A percentile compares a stretch with the other conserved stretches of the same genome.
These are phyloP conservation scores for Pleurotus tuoliensis DNA, from an alignment of 768 basidiomycete genomes.

Conservation along the genomic window DNA sequence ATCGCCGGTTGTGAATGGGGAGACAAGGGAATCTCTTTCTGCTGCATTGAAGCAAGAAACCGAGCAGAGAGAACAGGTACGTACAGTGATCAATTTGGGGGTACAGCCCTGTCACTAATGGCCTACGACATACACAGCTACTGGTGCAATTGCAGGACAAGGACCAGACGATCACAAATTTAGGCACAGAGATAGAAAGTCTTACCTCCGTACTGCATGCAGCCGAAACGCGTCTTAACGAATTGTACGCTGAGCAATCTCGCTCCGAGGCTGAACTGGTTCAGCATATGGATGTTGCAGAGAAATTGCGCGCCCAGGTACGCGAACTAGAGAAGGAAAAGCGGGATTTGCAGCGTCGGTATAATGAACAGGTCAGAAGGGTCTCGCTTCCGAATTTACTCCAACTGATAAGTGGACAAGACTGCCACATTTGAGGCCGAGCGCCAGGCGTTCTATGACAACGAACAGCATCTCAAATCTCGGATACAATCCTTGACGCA, in stretches of 20 bases:
- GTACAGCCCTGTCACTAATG: conserved; percentile 8
- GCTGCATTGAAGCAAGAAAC: conserved; percentile 72
- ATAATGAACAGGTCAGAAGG: conserved; percentile 76
- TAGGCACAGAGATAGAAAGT: conserved; percentile 62
- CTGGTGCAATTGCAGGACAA: conserved; percentile 76
- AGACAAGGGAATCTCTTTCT: conserved; percentile 52
- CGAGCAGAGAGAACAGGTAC: conserved; percentile 77
- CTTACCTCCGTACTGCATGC: conserved; percentile 60
- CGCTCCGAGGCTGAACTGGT: conserved; percentile 81
- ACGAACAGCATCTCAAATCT: conserved; percentile 89
- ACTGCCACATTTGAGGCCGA: conserved; percentile 88
- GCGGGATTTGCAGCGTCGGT: conserved; percentile 74
- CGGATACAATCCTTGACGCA: conserved; percentile 80
- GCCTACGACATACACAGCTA: conserved; percentile 40
- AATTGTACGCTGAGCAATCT: conserved; percentile 77
- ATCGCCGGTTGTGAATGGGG: conserved; percentile 30
- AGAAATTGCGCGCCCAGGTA: conserved; percentile 77
- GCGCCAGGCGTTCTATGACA: conserved; percentile 89
- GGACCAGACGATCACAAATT: conserved; percentile 59
- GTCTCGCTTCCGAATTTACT: conserved; percentile 1
- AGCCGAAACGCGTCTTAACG: conserved; percentile 71
- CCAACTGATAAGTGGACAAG: conserved; percentile 32
- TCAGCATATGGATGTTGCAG: conserved; percentile 76
- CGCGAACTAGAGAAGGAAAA: conserved; percentile 89
- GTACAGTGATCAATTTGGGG: conserved; percentile 17